These are phyloP conservation scores for Cadophora malorum DNA, from an alignment of 2,329 filamentous ascomycete genomes.

Conservation along the genomic window DNA sequence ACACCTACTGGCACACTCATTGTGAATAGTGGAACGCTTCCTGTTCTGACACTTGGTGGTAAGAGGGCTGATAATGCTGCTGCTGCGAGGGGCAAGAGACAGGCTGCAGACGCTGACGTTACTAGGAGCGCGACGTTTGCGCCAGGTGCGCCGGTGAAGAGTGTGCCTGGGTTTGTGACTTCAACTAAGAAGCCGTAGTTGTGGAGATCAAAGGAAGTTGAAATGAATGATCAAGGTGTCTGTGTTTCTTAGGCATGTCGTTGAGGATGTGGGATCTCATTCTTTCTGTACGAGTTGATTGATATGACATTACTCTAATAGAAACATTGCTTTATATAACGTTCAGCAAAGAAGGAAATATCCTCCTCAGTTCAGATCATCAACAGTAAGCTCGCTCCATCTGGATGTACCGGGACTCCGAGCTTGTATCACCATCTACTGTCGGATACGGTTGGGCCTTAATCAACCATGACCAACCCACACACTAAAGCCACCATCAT, in stretches of 20 bases:
- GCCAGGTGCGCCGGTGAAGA: conserved; percentile 16
- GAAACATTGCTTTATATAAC: neutral
- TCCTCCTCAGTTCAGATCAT: too few relatives aligned
- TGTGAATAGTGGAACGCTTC: neutral
- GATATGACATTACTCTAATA: conserved; percentile 1
- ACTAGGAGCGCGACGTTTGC: conserved; percentile 20
- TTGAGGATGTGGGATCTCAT: neutral
- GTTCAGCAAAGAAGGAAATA: too few relatives aligned
- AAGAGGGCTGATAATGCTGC: neutral
- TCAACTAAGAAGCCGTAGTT: neutral
- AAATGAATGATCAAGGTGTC: neutral
- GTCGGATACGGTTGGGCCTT: neutral
- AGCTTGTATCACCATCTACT: too few relatives aligned
- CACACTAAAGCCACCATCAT: neutral
- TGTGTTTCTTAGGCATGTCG: neutral
- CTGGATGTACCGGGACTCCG: too few relatives aligned
- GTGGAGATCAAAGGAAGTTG: neutral
- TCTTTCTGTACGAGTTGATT: conserved; percentile 5
- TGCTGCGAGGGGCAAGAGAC: conserved; percentile 9
- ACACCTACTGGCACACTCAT: conserved; percentile 7
- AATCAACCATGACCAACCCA: neutral
- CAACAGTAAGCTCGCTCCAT: too few relatives aligned
- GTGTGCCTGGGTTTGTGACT: neutral
- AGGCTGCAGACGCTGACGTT: conserved; percentile 8
- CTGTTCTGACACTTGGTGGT: conserved; percentile 6